A percentile compares a stretch with the other conserved stretches of the same genome.
phyloP scores from a whole-genome alignment of 306 rosid species.

The Cicer arietinum region DNA sequence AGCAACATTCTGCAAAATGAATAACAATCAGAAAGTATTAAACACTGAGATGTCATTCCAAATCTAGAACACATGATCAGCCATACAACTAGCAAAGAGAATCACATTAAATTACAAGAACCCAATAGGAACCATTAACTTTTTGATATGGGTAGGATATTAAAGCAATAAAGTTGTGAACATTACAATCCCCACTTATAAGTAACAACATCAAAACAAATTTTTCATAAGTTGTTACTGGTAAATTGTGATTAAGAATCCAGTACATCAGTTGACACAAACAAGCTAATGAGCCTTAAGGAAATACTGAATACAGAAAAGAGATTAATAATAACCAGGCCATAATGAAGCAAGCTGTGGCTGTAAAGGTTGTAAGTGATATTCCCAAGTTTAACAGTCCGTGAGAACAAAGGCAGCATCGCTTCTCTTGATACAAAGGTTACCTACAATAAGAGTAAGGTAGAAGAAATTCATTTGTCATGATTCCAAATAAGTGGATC shows the following conservation, averaged over 20 bases:
- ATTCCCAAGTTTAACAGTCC: constrained; percentile 68
- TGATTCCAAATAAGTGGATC: constrained; percentile 26
- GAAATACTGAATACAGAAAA: constrained; percentile 13
- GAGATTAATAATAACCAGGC: constrained; percentile 68
- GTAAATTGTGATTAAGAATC: constrained; percentile 25
- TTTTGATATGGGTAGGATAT: constrained; percentile 17
- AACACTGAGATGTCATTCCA: constrained; percentile 26
- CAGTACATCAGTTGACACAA: constrained; percentile 27
- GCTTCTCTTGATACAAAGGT: constrained; percentile 87
- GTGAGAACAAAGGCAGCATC: constrained; percentile 66
- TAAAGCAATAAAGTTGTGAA: constrained; percentile 21
- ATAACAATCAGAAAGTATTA: constrained; percentile 35
- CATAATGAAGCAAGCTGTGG: constrained; percentile 95
- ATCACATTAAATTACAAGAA: constrained; percentile 12
- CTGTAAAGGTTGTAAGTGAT: constrained; percentile 83
- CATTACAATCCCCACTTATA: constrained; percentile 9
- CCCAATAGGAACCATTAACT: constrained; percentile 19
- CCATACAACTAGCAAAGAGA: constrained; percentile 27
- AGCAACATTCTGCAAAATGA: constrained; percentile 82
- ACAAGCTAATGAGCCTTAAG: constrained; percentile 17
- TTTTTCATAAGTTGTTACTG: neutral
- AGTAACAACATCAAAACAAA: constrained; percentile 4
- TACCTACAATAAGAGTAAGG: constrained; percentile 63
- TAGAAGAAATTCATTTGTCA: constrained; percentile 36
- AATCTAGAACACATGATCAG: constrained; percentile 27